phyloP scores from a whole-genome alignment of 805 yeast genomes.

The Barnettozyma siamensis region DNA sequence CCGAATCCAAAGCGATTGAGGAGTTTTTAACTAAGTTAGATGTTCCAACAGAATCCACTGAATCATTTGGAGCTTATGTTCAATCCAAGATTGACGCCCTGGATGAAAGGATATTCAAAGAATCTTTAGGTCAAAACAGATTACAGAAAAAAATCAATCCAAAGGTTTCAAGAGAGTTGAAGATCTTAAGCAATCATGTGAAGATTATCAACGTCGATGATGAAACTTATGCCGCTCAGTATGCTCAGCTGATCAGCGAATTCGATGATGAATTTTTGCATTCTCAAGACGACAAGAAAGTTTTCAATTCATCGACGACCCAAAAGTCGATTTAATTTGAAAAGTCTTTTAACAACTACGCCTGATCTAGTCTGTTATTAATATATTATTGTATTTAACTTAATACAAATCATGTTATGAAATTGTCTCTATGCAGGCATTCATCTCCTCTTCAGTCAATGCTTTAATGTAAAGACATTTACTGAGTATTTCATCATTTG shows the following conservation, averaged over 20 bases:
- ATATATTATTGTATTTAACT: no score
- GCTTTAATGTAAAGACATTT: conserved; percentile 80
- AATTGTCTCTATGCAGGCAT: conserved; percentile 25
- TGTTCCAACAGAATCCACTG: conserved; percentile 4
- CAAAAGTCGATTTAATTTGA: conserved; percentile 8
- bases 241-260: conserved; percentile 14
- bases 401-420: not conserved
- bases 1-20: conserved; percentile 3
- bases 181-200: conserved; percentile 12
- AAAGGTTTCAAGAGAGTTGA: conserved; percentile 13
- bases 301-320: conserved; percentile 11
- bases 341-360: no score
- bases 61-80: conserved; percentile 11
- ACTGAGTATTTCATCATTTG: conserved; percentile 62
- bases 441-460: conserved; percentile 68
- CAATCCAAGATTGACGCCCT: conserved; percentile 15
- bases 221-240: conserved; percentile 11
- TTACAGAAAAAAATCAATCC: conserved; percentile 21
- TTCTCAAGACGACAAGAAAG: conserved; percentile 10
- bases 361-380: no score
- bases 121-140: conserved; percentile 18
- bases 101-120: conserved; percentile 19
- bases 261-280: conserved; percentile 21
- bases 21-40: conserved; percentile 9
- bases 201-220: conserved; percentile 19